phyloP scores from a whole-genome alignment of 164 flowering plant genomes.

The Warburgia ugandensis region DNA sequence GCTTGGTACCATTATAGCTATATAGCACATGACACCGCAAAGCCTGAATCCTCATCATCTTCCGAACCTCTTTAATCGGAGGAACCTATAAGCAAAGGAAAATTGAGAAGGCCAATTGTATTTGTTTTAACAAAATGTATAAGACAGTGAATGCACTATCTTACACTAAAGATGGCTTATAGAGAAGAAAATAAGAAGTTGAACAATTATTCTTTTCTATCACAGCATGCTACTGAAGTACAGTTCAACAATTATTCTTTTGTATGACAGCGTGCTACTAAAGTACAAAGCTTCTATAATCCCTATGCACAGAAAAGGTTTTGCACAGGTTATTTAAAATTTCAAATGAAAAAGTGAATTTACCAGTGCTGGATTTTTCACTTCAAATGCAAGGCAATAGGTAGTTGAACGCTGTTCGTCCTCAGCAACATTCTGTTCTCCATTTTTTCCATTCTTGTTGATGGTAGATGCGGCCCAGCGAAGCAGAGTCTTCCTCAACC shows the following conservation, averaged over 20 bases:
- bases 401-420: conserved; percentile 55
- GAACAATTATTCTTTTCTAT: too few species aligned
- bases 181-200: too few species aligned
- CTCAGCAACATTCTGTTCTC: conserved; percentile 40
- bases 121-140: too few species aligned
- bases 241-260: too few species aligned
- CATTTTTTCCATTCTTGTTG: conserved; percentile 42
- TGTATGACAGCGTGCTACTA: too few species aligned
- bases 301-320: too few species aligned
- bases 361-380: conserved; percentile 62
- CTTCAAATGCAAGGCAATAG: conserved; percentile 65
- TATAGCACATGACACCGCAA: conserved; percentile 79
- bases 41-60: conserved; percentile 79
- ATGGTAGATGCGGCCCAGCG: conserved; percentile 73
- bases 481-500: conserved; percentile 72
- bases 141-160: too few species aligned
- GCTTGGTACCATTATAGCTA: conserved; percentile 56
- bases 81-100: conserved; percentile 48
- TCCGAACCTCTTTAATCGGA: conserved; percentile 71
- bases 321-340: too few species aligned
- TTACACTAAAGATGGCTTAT: too few species aligned
- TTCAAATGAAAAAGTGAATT: not conserved
- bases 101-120: not conserved
- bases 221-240: too few species aligned
- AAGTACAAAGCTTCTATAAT: too few species aligned